Base-by-base conservation (phyloP, 441 rosid species). In the Breynia disticha region DNA sequence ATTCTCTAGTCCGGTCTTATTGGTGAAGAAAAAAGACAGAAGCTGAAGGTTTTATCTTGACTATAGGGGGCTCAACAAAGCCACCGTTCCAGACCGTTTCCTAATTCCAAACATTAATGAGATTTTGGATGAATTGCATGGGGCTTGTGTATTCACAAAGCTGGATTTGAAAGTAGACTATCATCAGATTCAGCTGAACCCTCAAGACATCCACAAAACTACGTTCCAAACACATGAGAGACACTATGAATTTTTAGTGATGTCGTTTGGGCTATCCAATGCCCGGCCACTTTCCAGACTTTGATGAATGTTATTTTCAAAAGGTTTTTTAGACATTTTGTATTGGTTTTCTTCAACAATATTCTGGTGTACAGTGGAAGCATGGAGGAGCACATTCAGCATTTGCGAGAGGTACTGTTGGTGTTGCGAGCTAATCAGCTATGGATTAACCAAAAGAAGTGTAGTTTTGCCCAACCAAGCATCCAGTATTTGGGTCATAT, bases 21-120 rank as follows among this genome's bases (percentile, higher is more conserved):
- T 52, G 0, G 52, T 52, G 2, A 60, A 44, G 28, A 32, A 59
- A 13, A 51, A 52, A 43, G 12, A 59, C 41, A 39, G 38, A 13
- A 18, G 16, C 12, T 59, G 18, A 48, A 10, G 41, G 2, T 48
- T 39, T 13, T 59, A 55, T 4, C 39, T 17, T 0, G 9, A 59
- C 5, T 59, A 59, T 48, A 11, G 44, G 3, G 44, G 15, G 3
- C 9, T 41, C 3, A 41, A 41, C 10, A 15, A 0, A 3, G 44
- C n/a, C 4, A 41, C 44, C 4, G 9, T 41, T 3, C 10, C 0
- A 41, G 44, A 41, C 44, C 4, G 44, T 3, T 41, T 41, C 3
- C 4, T 15, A 11, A 41, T 41, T 41, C 44, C 44, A 13, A 41
- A 13, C 10, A 15, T 41, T 3, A 37, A 50, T 0, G 19, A 50